phyloP scores from a whole-genome alignment of 345 rosid genomes.

The Eucalyptus tenuipes region DNA sequence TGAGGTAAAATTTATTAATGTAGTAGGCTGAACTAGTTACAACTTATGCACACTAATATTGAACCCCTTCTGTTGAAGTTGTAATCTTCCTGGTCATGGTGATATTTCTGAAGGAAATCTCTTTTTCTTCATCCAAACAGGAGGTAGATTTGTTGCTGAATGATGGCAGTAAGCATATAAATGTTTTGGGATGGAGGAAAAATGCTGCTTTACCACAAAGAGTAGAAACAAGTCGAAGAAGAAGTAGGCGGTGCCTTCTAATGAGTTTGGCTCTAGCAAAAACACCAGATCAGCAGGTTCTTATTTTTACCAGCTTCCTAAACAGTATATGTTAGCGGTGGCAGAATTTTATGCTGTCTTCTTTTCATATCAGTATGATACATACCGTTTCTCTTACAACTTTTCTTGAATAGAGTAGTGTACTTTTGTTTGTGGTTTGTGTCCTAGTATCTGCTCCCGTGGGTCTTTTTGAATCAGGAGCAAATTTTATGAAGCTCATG shows the following conservation, averaged over 20 bases:
- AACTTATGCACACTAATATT: background rate
- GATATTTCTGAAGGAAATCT: background rate
- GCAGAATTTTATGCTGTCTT: background rate
- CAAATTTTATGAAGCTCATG: background rate
- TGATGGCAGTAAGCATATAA: slow-evolving; percentile 98
- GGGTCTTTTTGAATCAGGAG: background rate
- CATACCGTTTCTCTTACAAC: background rate
- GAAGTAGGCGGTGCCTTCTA: slow-evolving; percentile 86
- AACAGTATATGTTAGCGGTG: background rate
- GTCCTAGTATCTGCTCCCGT: background rate
- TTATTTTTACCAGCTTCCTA: background rate
- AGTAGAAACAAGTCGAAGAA: slow-evolving; percentile 91
- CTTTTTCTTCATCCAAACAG: slow-evolving; percentile 31
- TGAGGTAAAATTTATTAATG: slow-evolving; percentile 48
- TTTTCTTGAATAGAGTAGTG: background rate
- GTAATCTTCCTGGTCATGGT: background rate
- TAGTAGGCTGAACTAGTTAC: background rate
- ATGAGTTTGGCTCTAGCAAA: slow-evolving; percentile 94
- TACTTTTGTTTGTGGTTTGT: background rate
- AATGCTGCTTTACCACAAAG: slow-evolving; percentile 62
- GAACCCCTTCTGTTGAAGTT: background rate
- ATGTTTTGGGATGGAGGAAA: slow-evolving; percentile 89
- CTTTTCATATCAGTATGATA: background rate
- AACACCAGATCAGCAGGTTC: slow-evolving; percentile 77
- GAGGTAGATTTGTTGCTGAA: slow-evolving; percentile 96